These are phyloP conservation scores for Vitis hybrid DNA, from an alignment of 177 flowering plant genomes.

Conservation along the genomic window DNA sequence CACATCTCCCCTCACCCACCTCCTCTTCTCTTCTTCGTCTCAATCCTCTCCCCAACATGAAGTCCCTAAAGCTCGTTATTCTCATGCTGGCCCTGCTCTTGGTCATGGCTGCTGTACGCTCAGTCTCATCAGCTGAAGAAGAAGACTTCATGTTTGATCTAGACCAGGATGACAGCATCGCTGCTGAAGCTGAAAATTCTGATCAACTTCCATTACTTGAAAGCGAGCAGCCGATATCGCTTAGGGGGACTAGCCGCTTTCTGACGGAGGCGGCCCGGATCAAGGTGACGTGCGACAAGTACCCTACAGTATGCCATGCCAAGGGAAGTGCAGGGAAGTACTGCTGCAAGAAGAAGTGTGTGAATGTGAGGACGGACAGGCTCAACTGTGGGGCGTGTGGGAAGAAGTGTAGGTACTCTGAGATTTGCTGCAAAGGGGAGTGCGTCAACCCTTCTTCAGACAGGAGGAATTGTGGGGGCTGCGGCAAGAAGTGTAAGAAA, in stretches of 20 bases:
- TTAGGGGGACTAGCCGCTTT: constrained; percentile 14
- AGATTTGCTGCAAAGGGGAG: too few relatives aligned
- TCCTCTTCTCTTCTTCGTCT: too few relatives aligned
- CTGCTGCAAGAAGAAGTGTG: constrained; percentile 42
- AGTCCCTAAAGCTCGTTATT: too few relatives aligned
- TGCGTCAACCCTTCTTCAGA: too few relatives aligned
- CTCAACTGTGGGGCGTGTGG: constrained; percentile 7
- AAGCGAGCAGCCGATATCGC: not conserved
- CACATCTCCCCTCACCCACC: not conserved
- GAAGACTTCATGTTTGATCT: not conserved
- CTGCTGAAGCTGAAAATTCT: not conserved
- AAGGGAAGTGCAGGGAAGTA: constrained; percentile 26
- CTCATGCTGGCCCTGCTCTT: too few relatives aligned
- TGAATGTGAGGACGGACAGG: constrained; percentile 21
- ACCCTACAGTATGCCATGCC: constrained; percentile 22
- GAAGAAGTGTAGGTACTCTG: too few relatives aligned
- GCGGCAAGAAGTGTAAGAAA: not conserved
- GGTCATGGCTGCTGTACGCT: too few relatives aligned
- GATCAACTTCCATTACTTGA: not conserved
- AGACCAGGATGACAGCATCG: not conserved
- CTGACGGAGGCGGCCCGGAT: not conserved
- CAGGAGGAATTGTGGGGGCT: too few relatives aligned
- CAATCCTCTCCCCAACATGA: too few relatives aligned
- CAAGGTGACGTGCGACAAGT: constrained; percentile 21
- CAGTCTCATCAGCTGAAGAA: not conserved